phyloP scores from a whole-genome alignment of 495 filamentous ascomycete species.

The Trichoderma gamsii region DNA sequence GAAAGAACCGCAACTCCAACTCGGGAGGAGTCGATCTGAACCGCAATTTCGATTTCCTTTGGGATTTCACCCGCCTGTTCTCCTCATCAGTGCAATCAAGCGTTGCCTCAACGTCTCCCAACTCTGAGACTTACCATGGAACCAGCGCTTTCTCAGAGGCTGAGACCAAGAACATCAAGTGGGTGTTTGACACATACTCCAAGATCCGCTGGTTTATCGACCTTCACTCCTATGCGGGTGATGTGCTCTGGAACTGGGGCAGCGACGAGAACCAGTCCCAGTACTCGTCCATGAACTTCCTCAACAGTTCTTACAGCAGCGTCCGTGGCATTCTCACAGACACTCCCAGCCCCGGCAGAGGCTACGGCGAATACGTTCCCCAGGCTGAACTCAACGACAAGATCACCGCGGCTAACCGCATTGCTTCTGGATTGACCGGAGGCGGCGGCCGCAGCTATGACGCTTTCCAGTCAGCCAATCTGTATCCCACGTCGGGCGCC shows the following conservation, averaged over 20 bases:
- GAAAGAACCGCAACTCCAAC: constrained; percentile 36
- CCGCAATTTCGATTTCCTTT: constrained; percentile 36
- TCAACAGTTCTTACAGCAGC: constrained; percentile 32
- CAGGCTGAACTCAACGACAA: constrained; percentile 23
- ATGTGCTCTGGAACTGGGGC: constrained; percentile 38
- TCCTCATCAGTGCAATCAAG: constrained; percentile 18
- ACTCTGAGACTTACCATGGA: constrained; percentile 29
- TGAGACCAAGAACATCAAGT: constrained; percentile 32
- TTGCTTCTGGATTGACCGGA: constrained; percentile 27
- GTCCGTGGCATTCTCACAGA: constrained; percentile 29
- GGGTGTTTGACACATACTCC: constrained; percentile 32
- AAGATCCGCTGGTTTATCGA: constrained; percentile 40
- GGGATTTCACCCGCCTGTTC: constrained; percentile 32
- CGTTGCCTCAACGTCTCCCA: constrained; percentile 27
- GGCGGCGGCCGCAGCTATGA: constrained; percentile 27
- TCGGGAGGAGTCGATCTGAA: constrained; percentile 32
- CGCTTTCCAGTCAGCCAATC: constrained; percentile 26
- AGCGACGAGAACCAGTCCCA: constrained; percentile 32
- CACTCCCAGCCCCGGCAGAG: constrained; percentile 19
- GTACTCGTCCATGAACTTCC: constrained; percentile 30
- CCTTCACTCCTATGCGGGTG: constrained; percentile 36
- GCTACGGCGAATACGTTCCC: constrained; percentile 35
- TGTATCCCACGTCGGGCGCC: constrained; percentile 34
- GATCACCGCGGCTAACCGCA: constrained; percentile 21
- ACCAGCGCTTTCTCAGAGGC: constrained; percentile 32